phyloP scores from a whole-genome alignment of 768 basidiomycete species.

The Kwoniella bestiolae region DNA sequence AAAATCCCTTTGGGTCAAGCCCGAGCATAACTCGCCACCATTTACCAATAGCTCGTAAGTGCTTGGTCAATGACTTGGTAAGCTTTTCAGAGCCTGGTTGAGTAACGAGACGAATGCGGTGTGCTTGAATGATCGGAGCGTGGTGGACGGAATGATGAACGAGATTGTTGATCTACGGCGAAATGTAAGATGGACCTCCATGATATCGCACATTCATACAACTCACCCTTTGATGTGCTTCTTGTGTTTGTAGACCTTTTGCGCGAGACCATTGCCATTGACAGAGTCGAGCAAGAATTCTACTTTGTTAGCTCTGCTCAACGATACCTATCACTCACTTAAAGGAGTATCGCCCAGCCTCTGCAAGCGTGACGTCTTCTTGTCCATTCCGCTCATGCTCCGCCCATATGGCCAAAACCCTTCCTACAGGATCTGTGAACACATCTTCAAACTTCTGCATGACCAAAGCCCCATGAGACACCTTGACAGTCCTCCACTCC shows the following conservation, averaged over 20 bases:
- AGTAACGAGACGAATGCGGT: conserved; percentile 36
- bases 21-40: conserved; percentile 52
- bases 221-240: conserved; percentile 36
- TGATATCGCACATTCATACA: too few species aligned
- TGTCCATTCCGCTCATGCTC: conserved; percentile 21
- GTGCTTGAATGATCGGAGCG: conserved; percentile 42
- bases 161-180: conserved; percentile 24
- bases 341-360: conserved; percentile 32
- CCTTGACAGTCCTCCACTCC: conserved; percentile 54
- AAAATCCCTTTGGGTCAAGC: conserved; percentile 53
- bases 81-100: conserved; percentile 30
- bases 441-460: conserved; percentile 49
- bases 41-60: conserved; percentile 54
- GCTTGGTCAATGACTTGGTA: conserved; percentile 44
- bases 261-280: conserved; percentile 49
- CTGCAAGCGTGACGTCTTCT: conserved; percentile 16
- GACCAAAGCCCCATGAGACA: conserved; percentile 45
- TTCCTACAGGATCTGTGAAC: conserved; percentile 36
- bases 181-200: too few species aligned
- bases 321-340: conserved; percentile 27
- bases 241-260: conserved; percentile 40
- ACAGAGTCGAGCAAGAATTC: conserved; percentile 49
- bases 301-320: background rate
- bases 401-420: conserved; percentile 40
- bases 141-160: conserved; percentile 45